A percentile compares a stretch with the other conserved stretches of the same genome.
Conservation (phyloP, 1,284 basidiomycete species). For the Trichosporon sp. region DNA sequence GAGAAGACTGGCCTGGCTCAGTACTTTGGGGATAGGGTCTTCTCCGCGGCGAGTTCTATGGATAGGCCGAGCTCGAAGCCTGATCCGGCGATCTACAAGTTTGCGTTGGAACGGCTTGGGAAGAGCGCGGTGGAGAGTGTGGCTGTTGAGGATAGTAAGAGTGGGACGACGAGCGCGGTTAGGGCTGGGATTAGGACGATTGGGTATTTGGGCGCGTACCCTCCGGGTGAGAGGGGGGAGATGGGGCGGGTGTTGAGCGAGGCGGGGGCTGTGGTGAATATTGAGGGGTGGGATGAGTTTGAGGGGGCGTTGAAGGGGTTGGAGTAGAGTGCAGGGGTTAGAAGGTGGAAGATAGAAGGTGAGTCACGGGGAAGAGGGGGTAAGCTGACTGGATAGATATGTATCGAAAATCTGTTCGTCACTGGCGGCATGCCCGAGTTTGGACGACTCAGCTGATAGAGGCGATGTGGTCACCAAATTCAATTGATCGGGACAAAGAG, state of each 20-base stretch:
- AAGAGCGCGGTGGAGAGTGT: slow-evolving; percentile 13
- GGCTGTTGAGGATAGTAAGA: slow-evolving; percentile 26
- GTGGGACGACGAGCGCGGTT: slow-evolving; percentile 21
- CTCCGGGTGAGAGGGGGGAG: slow-evolving; percentile 14
- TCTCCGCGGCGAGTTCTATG: slow-evolving; percentile 21
- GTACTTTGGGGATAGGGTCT: slow-evolving; percentile 22
- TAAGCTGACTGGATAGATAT: not conserved
- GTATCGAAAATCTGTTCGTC: too few species aligned
- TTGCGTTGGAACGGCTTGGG: slow-evolving; percentile 17
- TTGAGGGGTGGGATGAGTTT: slow-evolving; percentile 25
- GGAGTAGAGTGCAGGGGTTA: too few species aligned
- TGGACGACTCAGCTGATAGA: too few species aligned
- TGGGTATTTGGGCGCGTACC: slow-evolving; percentile 28
- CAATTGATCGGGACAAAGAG: too few species aligned
- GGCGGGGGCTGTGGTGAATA: slow-evolving; percentile 22
- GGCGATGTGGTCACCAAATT: too few species aligned
- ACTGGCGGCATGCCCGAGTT: too few species aligned
- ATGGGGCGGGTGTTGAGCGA: slow-evolving; percentile 18
- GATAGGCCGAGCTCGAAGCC: slow-evolving; percentile 26
- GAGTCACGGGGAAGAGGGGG: not conserved
- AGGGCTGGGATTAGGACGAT: slow-evolving; percentile 22
- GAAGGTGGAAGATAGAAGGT: too few species aligned
- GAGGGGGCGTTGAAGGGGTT: not conserved
- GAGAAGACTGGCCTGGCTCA: slow-evolving; percentile 14
- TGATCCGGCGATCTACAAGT: slow-evolving; percentile 27